These are phyloP conservation scores for Suhomyces taliae DNA, from an alignment of 1,139 yeast genomes.

Conservation along the genomic window DNA sequence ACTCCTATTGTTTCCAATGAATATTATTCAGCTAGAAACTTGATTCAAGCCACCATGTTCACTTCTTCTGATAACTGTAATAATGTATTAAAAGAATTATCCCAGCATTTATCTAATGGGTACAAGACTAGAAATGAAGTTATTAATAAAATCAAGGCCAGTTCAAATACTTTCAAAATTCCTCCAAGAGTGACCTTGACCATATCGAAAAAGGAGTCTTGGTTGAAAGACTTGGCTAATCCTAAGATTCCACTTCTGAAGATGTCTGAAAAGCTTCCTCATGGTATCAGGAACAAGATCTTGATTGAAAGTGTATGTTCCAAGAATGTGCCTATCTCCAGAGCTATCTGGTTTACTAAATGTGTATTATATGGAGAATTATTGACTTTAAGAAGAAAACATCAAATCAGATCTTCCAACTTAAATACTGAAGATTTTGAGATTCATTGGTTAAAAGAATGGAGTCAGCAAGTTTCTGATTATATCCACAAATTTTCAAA, in stretches of 20 bases:
- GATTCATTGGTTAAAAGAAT: slow-evolving; percentile 72
- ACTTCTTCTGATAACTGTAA: slow-evolving; percentile 40
- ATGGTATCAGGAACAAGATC: slow-evolving; percentile 75
- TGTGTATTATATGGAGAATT: slow-evolving; percentile 85
- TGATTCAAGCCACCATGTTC: slow-evolving; percentile 45
- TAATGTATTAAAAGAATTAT: slow-evolving; percentile 40
- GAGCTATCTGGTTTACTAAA: slow-evolving; percentile 89
- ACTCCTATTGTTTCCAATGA: slow-evolving; percentile 59
- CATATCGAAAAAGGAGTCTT: slow-evolving; percentile 76
- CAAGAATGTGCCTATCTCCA: slow-evolving; percentile 64
- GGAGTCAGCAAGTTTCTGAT: slow-evolving; percentile 79
- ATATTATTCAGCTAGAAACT: slow-evolving; percentile 52
- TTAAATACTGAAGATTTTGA: slow-evolving; percentile 38
- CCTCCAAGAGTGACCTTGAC: slow-evolving; percentile 90
- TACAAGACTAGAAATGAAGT: slow-evolving; percentile 62
- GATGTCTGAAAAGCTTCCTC: slow-evolving; percentile 82
- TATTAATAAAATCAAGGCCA: slow-evolving; percentile 58
- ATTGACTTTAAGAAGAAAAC: slow-evolving; percentile 60
- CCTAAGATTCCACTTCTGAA: slow-evolving; percentile 62
- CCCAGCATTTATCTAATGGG: slow-evolving; percentile 59
- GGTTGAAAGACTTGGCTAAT: slow-evolving; percentile 80
- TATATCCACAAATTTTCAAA: slow-evolving; percentile 54
- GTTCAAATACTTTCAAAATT: slow-evolving; percentile 59
- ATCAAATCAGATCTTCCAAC: slow-evolving; percentile 8
- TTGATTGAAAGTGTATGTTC: slow-evolving; percentile 70